These are phyloP conservation scores for Blastomyces percursus DNA, from an alignment of 2,329 filamentous ascomycete species.

Conservation along the genomic window DNA sequence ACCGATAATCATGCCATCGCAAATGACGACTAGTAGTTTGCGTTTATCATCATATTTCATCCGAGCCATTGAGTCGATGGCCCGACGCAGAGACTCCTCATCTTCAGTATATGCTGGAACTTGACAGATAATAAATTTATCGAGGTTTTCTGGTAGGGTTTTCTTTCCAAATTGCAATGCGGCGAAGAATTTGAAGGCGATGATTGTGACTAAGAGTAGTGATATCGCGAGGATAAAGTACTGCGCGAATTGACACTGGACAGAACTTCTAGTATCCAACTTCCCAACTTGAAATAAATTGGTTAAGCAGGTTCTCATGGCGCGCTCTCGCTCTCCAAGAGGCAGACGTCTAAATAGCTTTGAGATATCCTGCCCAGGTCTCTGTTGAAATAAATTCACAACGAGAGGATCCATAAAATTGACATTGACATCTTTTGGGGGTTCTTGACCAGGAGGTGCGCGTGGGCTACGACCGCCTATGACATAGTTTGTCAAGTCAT, in stretches of 20 bases:
- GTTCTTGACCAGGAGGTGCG: constrained; percentile 43
- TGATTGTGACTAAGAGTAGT: constrained; percentile 65
- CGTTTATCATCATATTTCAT: constrained; percentile 99
- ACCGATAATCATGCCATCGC: constrained; percentile 98
- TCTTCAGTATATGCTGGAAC: constrained; percentile 98
- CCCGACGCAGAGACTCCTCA: constrained; percentile 90
- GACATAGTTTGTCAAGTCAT: constrained; percentile 79
- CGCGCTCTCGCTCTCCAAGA: constrained; percentile 44
- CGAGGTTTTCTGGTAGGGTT: constrained; percentile 86
- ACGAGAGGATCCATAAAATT: constrained; percentile 75
- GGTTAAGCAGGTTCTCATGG: constrained; percentile 73
- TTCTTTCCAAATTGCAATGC: constrained; percentile 88
- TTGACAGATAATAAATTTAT: constrained; percentile 97
- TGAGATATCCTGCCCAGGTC: constrained; percentile 67
- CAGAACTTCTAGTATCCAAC: constrained; percentile 79
- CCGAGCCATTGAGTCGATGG: constrained; percentile 87
- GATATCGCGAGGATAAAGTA: constrained; percentile 85
- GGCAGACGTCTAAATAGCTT: constrained; percentile 66
- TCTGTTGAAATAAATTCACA: constrained; percentile 62
- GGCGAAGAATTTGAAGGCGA: constrained; percentile 93
- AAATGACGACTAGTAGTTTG: constrained; percentile 84
- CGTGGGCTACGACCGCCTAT: constrained; percentile 58
- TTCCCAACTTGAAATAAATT: constrained; percentile 92
- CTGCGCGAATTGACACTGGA: constrained; percentile 72
- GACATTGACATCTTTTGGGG: constrained; percentile 43